Base-by-base conservation (phyloP, 352 stramenopile species). In the Phytophthora crassamura region DNA sequence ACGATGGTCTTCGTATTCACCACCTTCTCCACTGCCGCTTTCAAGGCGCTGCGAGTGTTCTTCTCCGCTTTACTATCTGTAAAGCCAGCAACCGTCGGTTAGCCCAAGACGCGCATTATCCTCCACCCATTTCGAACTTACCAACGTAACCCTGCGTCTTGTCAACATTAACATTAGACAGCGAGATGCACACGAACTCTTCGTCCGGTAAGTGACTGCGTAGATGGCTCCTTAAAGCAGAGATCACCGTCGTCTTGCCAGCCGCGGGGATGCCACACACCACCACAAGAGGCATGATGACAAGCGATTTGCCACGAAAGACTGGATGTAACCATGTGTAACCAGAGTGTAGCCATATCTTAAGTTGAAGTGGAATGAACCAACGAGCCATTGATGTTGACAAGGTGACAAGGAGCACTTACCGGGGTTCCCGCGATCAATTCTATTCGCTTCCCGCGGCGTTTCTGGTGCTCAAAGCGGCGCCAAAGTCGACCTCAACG, bases 1-100 rank as follows among this genome's bases (percentile, higher is more conserved):
- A 98, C 90, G 39, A 98, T 80, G 9, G 77, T 89, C 48, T 82
- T 76, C 11, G 55, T 46, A 16, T 77, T 92, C 38, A 96, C 66
- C 15, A 69, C 61, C 22, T 79, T 81, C 62, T 96, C 84, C 11
- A 88, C 81, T 7, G 82, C 82, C 0, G 78, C 82, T 52, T 84
- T 84, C 45, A 93, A 64, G 5, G 84, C 81, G 48, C 82, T 89
- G 15, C 86, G 80, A 4, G 84, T 82, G 42, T 67, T 90, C 63
- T 93, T 94, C 64, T 94, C 86, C 15, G 66, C 57, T 32, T 73
- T 80, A 22, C 70, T 75, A 38, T 91, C 84, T 93, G 35, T 25
- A 61, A 55, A 49, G 1, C 6, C 18, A 43, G 35, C 34, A 45
- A 33, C 18, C 28, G 30, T 41, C 16, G 2, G 39, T 30, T 30